A percentile compares a stretch with the other conserved stretches of the same genome.
These are phyloP conservation scores for Chlorencoelia australis DNA, from an alignment of 2,329 filamentous ascomycete genomes.

Conservation along the genomic window DNA sequence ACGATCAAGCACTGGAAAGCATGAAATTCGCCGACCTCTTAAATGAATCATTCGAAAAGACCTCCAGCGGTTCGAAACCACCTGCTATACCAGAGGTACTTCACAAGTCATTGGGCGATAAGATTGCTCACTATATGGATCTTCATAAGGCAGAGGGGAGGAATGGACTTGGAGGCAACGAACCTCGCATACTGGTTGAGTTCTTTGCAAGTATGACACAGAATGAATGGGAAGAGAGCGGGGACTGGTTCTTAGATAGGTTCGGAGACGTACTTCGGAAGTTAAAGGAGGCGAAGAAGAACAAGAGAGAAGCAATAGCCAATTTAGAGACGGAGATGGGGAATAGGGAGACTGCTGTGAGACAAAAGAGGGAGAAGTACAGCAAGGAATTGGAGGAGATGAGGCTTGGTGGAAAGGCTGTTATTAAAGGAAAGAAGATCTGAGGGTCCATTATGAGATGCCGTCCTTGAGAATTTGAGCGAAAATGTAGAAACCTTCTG, in stretches of 20 bases:
- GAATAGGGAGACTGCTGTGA: constrained; percentile 19
- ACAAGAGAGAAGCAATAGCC: constrained; percentile 17
- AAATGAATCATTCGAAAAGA: constrained; percentile 6
- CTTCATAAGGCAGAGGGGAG: no score
- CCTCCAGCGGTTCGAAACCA: not conserved
- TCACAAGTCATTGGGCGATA: no score
- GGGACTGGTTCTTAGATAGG: constrained; percentile 23
- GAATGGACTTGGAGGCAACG: no score
- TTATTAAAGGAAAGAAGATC: constrained; percentile 7
- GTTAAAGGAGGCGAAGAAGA: constrained; percentile 17
- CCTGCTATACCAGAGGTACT: no score
- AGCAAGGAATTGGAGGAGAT: constrained; percentile 20
- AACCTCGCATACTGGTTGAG: constrained; percentile 3
- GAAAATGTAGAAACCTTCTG: no score
- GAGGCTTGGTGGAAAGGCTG: constrained; percentile 16
- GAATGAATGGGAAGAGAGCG: constrained; percentile 25
- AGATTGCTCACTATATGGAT: no score
- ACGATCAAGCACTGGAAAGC: constrained; percentile 1
- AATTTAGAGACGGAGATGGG: constrained; percentile 22
- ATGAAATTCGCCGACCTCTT: constrained; percentile 3
- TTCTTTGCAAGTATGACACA: constrained; percentile 19
- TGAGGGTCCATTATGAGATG: no score
- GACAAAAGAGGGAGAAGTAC: constrained; percentile 14
- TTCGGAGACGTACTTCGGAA: constrained; percentile 17
- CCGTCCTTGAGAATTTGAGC: no score